These are phyloP conservation scores for Porcisia deanei DNA, from an alignment of 208 protist genomes.

Conservation along the genomic window DNA sequence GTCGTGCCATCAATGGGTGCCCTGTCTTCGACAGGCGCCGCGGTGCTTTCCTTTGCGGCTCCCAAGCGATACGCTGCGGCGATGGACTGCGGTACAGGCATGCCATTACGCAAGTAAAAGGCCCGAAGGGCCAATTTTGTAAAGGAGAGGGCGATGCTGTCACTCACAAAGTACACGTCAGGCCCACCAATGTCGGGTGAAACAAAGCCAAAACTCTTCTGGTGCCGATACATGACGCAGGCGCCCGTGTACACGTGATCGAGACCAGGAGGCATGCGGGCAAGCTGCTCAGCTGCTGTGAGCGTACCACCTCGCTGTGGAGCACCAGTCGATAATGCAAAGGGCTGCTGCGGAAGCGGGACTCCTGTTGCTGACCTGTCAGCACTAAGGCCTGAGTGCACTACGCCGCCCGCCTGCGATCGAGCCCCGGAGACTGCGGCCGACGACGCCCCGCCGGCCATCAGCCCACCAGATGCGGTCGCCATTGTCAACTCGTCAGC, in stretches of 20 bases:
- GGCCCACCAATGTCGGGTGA: constrained; percentile 70
- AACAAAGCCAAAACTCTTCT: constrained; percentile 81
- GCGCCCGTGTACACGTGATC: constrained; percentile 48
- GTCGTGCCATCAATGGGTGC: not conserved
- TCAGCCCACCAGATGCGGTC: not conserved
- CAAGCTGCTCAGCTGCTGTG: constrained; percentile 69
- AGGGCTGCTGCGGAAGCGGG: not conserved
- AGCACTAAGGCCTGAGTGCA: not conserved
- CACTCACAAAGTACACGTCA: constrained; percentile 80
- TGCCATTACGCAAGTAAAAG: constrained; percentile 36
- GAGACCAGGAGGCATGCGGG: constrained; percentile 63
- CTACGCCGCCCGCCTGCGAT: not conserved
- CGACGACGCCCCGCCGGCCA: not conserved
- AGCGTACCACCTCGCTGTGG: constrained; percentile 18
- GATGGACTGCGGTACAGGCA: constrained; percentile 30
- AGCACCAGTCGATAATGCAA: not conserved
- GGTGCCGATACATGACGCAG: constrained; percentile 65
- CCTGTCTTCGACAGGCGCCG: not conserved
- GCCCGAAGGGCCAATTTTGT: constrained; percentile 55
- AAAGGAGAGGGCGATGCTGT: constrained; percentile 62
- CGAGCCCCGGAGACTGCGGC: not conserved
- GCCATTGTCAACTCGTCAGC: not conserved
- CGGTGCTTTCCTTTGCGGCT: not conserved
- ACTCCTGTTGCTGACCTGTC: not conserved
- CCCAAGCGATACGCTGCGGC: constrained; percentile 8